A percentile compares a stretch with the other conserved stretches of the same genome.
Conservation (phyloP, 2,329 filamentous ascomycete species). For the Stachybotrys echinatus region DNA sequence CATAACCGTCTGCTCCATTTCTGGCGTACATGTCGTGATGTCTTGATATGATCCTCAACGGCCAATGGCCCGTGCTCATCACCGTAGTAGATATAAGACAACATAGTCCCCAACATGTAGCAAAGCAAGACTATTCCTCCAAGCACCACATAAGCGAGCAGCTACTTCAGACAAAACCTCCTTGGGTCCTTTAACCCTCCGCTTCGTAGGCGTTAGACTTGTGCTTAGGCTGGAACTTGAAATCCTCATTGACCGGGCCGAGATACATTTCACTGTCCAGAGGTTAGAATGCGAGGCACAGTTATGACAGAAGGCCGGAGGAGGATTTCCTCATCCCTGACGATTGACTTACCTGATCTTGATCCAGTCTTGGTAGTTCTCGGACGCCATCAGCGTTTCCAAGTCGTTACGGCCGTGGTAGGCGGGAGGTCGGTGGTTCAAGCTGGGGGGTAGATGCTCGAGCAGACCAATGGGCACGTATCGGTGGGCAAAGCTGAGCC, state of each 20-base stretch:
- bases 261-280: conserved; percentile 86
- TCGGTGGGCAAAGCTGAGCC: conserved; percentile 87
- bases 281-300: conserved; percentile 7
- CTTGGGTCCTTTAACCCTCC: conserved; percentile 48
- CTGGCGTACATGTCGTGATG: too few relatives aligned
- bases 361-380: conserved; percentile 96
- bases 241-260: conserved; percentile 81
- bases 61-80: too few relatives aligned
- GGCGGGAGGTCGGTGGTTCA: conserved; percentile 84
- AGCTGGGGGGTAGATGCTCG: conserved; percentile 78
- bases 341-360: conserved; percentile 75
- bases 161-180: too few relatives aligned
- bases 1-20: too few relatives aligned
- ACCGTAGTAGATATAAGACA: too few relatives aligned
- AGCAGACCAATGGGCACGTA: conserved; percentile 88
- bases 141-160: too few relatives aligned
- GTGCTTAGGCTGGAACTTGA: conserved; percentile 95
- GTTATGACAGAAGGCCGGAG: too few relatives aligned
- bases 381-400: conserved; percentile 87
- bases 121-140: too few relatives aligned
- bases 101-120: too few relatives aligned
- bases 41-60: too few relatives aligned
- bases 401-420: conserved; percentile 83
- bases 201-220: conserved; percentile 89
- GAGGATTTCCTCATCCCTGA: not conserved